phyloP scores from a whole-genome alignment of 352 stramenopile species.

The Pythium phragmitis region DNA sequence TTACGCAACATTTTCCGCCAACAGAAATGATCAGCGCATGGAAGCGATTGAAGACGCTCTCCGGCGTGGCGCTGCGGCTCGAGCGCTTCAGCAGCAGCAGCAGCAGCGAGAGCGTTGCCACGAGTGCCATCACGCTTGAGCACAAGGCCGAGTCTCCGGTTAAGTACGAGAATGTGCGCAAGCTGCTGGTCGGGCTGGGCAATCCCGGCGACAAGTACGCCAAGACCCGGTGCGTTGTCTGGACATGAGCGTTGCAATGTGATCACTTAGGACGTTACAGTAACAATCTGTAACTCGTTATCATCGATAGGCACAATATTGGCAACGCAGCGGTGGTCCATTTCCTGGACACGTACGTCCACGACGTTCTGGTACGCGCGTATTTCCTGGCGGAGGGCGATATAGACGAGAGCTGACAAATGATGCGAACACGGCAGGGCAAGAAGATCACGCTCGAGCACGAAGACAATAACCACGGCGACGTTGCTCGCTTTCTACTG shows the following conservation, averaged over 20 bases:
- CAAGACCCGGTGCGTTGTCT: constrained; percentile 53
- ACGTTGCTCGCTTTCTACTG: constrained; percentile 57
- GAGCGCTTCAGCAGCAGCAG: constrained; percentile 7
- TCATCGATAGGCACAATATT: constrained; percentile 68
- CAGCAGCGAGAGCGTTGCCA: background rate
- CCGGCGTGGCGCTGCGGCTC: constrained; percentile 16
- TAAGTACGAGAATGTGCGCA: constrained; percentile 73
- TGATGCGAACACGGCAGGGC: constrained; percentile 27
- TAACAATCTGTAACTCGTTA: background rate
- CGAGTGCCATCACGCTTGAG: background rate
- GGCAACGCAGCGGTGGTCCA: constrained; percentile 60
- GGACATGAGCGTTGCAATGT: no score
- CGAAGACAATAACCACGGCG: constrained; percentile 61
- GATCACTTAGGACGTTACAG: background rate
- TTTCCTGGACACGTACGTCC: constrained; percentile 67
- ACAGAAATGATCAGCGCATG: constrained; percentile 17
- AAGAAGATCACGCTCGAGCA: constrained; percentile 51
- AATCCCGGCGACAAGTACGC: constrained; percentile 83
- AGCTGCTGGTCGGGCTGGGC: constrained; percentile 81
- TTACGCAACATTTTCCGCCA: background rate
- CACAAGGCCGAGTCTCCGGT: constrained; percentile 11
- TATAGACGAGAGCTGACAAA: background rate
- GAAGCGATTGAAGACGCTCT: constrained; percentile 29
- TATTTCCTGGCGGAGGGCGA: no score
- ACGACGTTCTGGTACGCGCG: constrained; percentile 49